Evolutionary conservation across 75 land plant genomes (phyloP), one percentile per base, ranked within the genome.

Genomic region (Sequoia sempervirens): DNA sequence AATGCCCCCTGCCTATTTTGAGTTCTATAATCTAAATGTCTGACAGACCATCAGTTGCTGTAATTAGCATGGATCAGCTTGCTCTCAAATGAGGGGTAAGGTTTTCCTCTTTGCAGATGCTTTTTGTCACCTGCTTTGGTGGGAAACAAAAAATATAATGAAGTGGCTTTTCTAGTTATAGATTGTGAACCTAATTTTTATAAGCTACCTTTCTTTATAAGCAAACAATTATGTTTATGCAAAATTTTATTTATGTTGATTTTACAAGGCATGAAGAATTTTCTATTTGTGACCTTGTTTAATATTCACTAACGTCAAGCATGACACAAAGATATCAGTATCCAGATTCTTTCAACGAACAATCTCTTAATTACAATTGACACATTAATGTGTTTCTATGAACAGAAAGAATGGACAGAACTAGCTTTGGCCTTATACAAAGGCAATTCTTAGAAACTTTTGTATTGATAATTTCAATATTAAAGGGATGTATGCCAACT

Each of bases 1-100:
- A 32, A 6, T 56, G 61, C 3, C n/a, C 8, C 66, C 66, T 23
- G 66, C 66, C 66, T 61, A 56, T 61, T 61, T 61, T 61, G 66
- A 26, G 66, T 23, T 61, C 66, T 61, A 61, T 26, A 61, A 61
- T 61, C 66, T 61, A 61, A 61, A 61, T 23, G n/a, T 61, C 66
- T 26, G 66, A 61, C 66, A 61, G 66, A 61, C 28, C 28, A 23
- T 61, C 73, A 70, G 36, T 32, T 32, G 12, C 73, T 70, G 73
- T 70, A 70, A 70, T 70, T 70, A 70, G 32, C 73, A 70, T 70
- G 73, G 73, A 70, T 61, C 66, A 23, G 73, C 14, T 32, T 70
- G 36, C 73, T 70, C 36, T 30, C 73, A 70, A 70, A 70, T 23
- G 68, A 32, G 73, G 73, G 36, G 73, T 30, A 70, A 30, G 72